phyloP scores from a whole-genome alignment of 1,284 basidiomycete genomes.

The Apiotrichum veenhuisii region DNA sequence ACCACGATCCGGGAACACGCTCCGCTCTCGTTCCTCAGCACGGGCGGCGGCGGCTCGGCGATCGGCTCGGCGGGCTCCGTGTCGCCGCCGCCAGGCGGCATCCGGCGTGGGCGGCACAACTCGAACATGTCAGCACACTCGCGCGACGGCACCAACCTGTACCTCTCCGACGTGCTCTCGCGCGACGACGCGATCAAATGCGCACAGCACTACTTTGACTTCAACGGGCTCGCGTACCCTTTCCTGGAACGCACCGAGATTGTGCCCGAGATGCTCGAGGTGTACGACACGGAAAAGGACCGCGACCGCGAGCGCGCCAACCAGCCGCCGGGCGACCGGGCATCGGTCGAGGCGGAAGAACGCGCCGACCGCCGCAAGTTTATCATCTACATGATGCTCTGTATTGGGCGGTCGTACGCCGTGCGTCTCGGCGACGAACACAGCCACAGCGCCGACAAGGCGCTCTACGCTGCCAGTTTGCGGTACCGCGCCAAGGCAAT shows the following conservation, averaged over 20 bases:
- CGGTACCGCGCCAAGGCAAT: constrained; percentile 21
- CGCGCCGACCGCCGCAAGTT: constrained; percentile 27
- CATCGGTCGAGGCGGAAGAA: background rate
- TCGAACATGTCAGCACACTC: constrained; percentile 1
- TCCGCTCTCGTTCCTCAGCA: background rate
- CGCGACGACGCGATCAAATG: constrained; percentile 24
- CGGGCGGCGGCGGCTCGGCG: background rate
- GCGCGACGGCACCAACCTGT: background rate
- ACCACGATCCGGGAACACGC: constrained; percentile 6
- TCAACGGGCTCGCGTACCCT: constrained; percentile 29
- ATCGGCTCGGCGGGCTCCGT: background rate
- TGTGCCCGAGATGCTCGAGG: constrained; percentile 21
- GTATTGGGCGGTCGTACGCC: constrained; percentile 23
- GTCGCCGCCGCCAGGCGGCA: background rate
- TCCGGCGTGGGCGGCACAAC: background rate
- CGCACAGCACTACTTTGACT: constrained; percentile 26
- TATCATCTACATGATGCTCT: constrained; percentile 33
- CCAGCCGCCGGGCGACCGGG: background rate
- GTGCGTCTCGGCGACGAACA: constrained; percentile 23
- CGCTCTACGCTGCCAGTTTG: constrained; percentile 21
- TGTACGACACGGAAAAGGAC: constrained; percentile 16
- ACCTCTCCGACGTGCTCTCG: constrained; percentile 4
- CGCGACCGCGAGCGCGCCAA: background rate
- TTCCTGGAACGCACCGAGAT: constrained; percentile 27
- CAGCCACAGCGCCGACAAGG: background rate